Evolutionary conservation across 106 monocot genomes (phyloP).

Genomic region (Dendrobium huoshanense): DNA sequence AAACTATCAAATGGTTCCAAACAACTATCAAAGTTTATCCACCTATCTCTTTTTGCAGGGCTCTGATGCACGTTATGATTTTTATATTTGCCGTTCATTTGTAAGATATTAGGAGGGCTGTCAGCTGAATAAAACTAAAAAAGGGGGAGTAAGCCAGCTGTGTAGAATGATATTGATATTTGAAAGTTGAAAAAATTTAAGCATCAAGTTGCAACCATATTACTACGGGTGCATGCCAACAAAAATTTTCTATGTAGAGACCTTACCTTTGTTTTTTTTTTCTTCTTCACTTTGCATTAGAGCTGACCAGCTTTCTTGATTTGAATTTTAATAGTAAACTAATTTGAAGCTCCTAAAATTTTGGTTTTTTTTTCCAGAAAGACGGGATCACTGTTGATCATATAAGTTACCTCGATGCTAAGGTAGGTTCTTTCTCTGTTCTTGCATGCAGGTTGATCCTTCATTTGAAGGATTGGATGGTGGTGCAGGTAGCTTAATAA

Average conservation of each 20-base stretch:
- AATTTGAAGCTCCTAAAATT: background rate
- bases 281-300: background rate
- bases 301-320: background rate
- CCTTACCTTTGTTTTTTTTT: background rate
- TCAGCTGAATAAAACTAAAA: too few species aligned
- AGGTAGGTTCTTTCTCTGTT: constrained; percentile 42
- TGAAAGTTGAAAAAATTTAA: too few species aligned
- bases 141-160: too few species aligned
- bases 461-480: constrained; percentile 80
- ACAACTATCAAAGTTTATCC: constrained; percentile 44
- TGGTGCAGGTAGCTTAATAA: constrained; percentile 78
- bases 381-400: constrained; percentile 69
- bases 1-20: constrained; percentile 38
- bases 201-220: too few species aligned
- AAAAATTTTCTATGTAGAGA: background rate
- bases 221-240: background rate
- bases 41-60: too few species aligned
- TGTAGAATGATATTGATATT: too few species aligned
- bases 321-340: background rate
- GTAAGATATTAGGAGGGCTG: too few species aligned
- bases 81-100: too few species aligned
- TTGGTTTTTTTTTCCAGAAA: constrained; percentile 37
- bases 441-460: constrained; percentile 91
- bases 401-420: constrained; percentile 82
- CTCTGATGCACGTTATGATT: too few species aligned